phyloP scores from a whole-genome alignment of 805 yeast species.

The Tetrapisispora namnaoensis region DNA sequence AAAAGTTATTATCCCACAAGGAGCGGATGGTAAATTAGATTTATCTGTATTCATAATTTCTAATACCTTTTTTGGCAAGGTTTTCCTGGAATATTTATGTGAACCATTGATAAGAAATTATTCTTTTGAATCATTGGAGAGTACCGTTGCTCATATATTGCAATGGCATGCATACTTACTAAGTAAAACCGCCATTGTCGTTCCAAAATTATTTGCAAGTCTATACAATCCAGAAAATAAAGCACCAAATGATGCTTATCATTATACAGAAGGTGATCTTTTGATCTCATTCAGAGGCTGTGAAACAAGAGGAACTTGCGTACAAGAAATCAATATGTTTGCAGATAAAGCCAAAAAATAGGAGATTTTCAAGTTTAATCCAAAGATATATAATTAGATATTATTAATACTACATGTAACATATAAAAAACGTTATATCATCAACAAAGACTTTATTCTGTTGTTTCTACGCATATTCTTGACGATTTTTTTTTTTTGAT shows the following conservation, averaged over 20 bases:
- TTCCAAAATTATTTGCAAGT: conserved; percentile 47
- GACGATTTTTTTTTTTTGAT: no score
- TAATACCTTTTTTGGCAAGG: conserved; percentile 52
- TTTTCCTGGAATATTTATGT: conserved; percentile 70
- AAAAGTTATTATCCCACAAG: conserved; percentile 60
- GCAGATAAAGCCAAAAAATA: conserved; percentile 7
- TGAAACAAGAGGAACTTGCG: conserved; percentile 42
- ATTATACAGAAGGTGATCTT: conserved; percentile 56
- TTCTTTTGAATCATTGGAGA: conserved; percentile 33
- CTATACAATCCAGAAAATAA: conserved; percentile 29
- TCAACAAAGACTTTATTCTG: no score
- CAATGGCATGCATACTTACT: conserved; percentile 91
- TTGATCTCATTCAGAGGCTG: conserved; percentile 56
- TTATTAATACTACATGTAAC: not conserved
- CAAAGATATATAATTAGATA: not conserved
- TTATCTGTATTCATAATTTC: conserved; percentile 53
- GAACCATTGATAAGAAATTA: conserved; percentile 64
- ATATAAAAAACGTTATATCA: not conserved
- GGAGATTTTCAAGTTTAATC: no score
- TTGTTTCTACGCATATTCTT: no score
- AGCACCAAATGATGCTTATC: conserved; percentile 34
- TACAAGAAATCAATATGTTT: conserved; percentile 28
- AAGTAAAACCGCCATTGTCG: conserved; percentile 63
- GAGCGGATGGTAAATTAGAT: conserved; percentile 45
- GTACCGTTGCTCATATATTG: conserved; percentile 69